Evolutionary conservation across 495 filamentous ascomycete species (phyloP).

Genomic region (Lentithecium fluviatile): DNA sequence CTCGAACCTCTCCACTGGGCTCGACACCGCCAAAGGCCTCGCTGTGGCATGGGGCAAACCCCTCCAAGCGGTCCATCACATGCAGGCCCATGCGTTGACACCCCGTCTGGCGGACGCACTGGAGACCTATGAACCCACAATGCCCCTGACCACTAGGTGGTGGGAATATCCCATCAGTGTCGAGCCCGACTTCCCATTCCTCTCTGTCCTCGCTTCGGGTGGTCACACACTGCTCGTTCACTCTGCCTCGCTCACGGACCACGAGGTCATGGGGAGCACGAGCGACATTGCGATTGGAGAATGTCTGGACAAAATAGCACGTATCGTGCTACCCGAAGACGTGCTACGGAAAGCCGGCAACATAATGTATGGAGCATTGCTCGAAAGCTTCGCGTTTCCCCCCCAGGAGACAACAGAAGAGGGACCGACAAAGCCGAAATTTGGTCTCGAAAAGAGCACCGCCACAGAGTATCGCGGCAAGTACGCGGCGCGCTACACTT

Average conservation of each 20-base stretch:
- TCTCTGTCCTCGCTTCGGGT: conserved; percentile 86
- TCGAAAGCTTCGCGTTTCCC: conserved; percentile 79
- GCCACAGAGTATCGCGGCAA: conserved; percentile 47
- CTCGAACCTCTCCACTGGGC: conserved; percentile 66
- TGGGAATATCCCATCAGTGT: background rate
- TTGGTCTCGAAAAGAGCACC: conserved; percentile 20
- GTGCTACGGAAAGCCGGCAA: conserved; percentile 48
- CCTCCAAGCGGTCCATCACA: conserved; percentile 88
- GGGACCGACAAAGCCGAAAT: conserved; percentile 4
- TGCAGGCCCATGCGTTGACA: conserved; percentile 94
- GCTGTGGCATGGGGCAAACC: conserved; percentile 68
- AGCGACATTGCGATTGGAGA: conserved; percentile 80
- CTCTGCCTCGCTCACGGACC: conserved; percentile 62
- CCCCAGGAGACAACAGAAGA: conserved; percentile 1
- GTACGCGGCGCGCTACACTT: conserved; percentile 19
- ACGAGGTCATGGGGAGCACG: conserved; percentile 68
- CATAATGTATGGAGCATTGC: conserved; percentile 72
- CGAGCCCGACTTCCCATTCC: conserved; percentile 68
- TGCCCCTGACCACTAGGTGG: no score
- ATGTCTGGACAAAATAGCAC: conserved; percentile 78
- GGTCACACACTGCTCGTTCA: conserved; percentile 86
- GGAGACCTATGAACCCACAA: conserved; percentile 9
- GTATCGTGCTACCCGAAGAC: conserved; percentile 63
- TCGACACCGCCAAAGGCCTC: conserved; percentile 86
- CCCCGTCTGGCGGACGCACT: conserved; percentile 74